Evolutionary conservation across 345 rosid genomes (phyloP).

Genomic region (Excoecaria cochinchinensis): DNA sequence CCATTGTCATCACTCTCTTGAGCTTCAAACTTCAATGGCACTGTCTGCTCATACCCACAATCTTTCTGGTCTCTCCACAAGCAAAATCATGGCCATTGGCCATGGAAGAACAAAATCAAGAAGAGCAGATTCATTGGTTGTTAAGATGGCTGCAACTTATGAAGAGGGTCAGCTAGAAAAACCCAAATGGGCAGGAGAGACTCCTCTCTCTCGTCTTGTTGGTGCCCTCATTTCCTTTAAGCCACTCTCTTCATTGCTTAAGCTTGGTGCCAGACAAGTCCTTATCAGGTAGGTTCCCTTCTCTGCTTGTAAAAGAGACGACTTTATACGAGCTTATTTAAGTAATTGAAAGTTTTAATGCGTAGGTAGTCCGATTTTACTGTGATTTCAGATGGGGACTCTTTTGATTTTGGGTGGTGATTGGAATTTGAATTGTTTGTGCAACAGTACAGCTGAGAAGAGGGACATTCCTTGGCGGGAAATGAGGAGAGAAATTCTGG

Average conservation of each 20-base stretch:
- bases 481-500: slow-evolving; percentile 49
- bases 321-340: not conserved
- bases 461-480: slow-evolving; percentile 57
- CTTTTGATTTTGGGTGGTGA: slow-evolving; percentile 2
- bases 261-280: slow-evolving; percentile 65
- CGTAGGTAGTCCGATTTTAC: not conserved
- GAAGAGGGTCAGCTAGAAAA: slow-evolving; percentile 54
- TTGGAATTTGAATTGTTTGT: slow-evolving; percentile 14
- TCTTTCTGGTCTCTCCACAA: slow-evolving; percentile 18
- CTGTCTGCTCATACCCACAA: slow-evolving; percentile 30
- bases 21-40: slow-evolving; percentile 39
- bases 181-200: slow-evolving; percentile 69
- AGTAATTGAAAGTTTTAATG: not conserved
- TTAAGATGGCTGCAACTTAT: slow-evolving; percentile 31
- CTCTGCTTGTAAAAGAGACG: too few relatives aligned
- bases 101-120: slow-evolving; percentile 10
- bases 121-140: slow-evolving; percentile 12
- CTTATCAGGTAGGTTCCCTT: slow-evolving; percentile 53
- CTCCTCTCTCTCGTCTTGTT: slow-evolving; percentile 55
- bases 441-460: slow-evolving; percentile 63
- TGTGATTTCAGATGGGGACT: not conserved
- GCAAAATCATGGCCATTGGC: slow-evolving; percentile 8
- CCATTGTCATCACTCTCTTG: not conserved
- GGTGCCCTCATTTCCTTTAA: slow-evolving; percentile 55
- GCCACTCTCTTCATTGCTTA: slow-evolving; percentile 55